Conservation (phyloP, 768 basidiomycete genomes). For the Strobilomyces dryophilus region DNA sequence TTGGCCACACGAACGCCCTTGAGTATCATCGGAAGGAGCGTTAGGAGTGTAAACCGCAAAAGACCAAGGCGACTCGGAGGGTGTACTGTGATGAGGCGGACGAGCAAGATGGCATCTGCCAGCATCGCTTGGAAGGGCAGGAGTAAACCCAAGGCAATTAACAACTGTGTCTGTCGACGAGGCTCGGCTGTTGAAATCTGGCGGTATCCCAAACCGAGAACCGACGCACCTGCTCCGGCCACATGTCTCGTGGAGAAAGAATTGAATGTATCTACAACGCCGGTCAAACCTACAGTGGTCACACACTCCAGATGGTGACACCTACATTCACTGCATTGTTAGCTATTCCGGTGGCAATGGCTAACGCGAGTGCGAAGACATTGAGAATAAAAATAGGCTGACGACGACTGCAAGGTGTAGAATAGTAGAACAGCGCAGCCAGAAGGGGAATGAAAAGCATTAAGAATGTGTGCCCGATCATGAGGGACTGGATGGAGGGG, state of each 20-base stretch:
- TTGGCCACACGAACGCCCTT: neutral
- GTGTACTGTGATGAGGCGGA: neutral
- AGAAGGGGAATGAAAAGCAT: neutral
- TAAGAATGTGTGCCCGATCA: neutral
- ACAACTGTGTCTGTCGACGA: too few species aligned
- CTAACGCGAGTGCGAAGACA: neutral
- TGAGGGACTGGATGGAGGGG: neutral
- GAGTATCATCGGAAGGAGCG: neutral
- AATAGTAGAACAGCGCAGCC: neutral
- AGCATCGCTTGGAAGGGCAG: neutral
- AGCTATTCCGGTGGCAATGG: neutral
- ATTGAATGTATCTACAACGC: too few species aligned
- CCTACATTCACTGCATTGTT: neutral
- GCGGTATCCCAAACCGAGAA: too few species aligned
- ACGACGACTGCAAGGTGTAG: neutral
- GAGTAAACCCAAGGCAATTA: neutral
- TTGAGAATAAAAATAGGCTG: neutral
- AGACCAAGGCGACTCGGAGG: neutral
- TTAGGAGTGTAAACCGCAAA: neutral
- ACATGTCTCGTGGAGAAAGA: too few species aligned
- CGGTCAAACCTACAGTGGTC: too few species aligned
- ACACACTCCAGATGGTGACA: neutral
- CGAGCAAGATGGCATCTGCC: neutral
- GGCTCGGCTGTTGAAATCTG: too few species aligned
- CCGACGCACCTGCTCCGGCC: too few species aligned